Evolutionary conservation across 768 basidiomycete genomes (phyloP), one percentile per base, ranked within the genome.

Genomic region (Rubroboletus satanas): DNA sequence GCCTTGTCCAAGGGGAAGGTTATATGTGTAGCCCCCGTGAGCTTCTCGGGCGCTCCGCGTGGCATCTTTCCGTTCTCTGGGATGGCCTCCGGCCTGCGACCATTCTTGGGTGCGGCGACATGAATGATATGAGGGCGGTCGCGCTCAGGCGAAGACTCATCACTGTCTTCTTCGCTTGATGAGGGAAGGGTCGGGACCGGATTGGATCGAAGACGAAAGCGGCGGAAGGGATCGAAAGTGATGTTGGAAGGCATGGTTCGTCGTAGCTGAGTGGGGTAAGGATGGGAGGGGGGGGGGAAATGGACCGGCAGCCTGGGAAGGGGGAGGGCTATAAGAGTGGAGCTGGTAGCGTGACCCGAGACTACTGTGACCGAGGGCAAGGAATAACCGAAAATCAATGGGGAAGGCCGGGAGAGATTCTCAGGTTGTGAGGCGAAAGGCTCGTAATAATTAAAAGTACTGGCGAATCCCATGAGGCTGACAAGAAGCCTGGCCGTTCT

Each of bases 91-190:
- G 45, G 45, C 55, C 21, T 62, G 42, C 35, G 52, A 4, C 12
- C 31, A 11, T 10, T 46, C 51, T 50, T 61, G 1, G 55, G 37
- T 1, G 35, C 2, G 35, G 28, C 2, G 32, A 70, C 8, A 23
- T 52, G 65, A 7, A 56, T 9, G 43, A 49, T 43, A 3, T 12
- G 63, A 2, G 36, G 49, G 6, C 9, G 46, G 39, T 28, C 46
- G 32, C 41, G 51, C 23, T 67, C 59, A 0, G 61, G 65, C 0
- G 67, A 62, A 12, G 58, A 62, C 10, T 47, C 53, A 18, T 70
- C 70, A 12, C 49, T 70, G 59, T 68, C 68, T 1, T 62, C 51
- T 46, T 71, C 64, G n/a, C 32, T 51, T 0, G 58, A 36, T 0
- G 56, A 12, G 2, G 45, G 42, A 17, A 10, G 39, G 14, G 29